Evolutionary conservation across 441 rosid genomes (phyloP).

Genomic region (Jatropha multifida): DNA sequence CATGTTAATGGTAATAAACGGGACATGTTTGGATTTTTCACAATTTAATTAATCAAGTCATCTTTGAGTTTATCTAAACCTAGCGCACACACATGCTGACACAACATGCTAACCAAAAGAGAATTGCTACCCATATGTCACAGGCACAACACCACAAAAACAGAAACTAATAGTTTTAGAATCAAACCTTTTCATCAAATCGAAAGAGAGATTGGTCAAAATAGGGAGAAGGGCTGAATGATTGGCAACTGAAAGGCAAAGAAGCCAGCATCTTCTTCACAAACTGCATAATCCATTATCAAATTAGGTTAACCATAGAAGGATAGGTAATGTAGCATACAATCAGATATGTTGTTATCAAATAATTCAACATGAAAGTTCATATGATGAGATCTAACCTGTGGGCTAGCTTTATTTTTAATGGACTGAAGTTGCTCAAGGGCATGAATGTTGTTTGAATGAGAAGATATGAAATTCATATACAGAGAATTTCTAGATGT

Average conservation of each 20-base stretch:
- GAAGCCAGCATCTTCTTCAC: conserved; percentile 86
- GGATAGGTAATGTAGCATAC: not conserved
- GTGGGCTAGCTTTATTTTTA: conserved; percentile 68
- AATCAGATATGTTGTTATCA: not conserved
- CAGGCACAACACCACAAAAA: not conserved
- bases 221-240: conserved; percentile 94
- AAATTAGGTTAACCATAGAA: conserved; percentile 18
- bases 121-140: not conserved
- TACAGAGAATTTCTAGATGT: conserved; percentile 60
- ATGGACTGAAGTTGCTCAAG: conserved; percentile 70
- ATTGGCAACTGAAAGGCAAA: conserved; percentile 85
- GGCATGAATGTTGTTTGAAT: conserved; percentile 76
- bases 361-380: not conserved
- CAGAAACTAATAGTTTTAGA: conserved; percentile 3
- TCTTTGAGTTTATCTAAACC: not conserved
- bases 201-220: conserved; percentile 95
- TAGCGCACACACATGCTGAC: not conserved
- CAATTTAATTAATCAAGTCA: not conserved
- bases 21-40: not conserved
- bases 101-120: not conserved
- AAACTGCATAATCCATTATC: conserved; percentile 53
- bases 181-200: conserved; percentile 87
- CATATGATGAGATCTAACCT: conserved; percentile 41
- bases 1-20: not conserved
- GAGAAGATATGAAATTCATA: conserved; percentile 85